Evolutionary conservation across 1,139 yeast genomes (phyloP), one percentile per base, ranked within the genome.

Genomic region (Arxiozyma slooffiae): DNA sequence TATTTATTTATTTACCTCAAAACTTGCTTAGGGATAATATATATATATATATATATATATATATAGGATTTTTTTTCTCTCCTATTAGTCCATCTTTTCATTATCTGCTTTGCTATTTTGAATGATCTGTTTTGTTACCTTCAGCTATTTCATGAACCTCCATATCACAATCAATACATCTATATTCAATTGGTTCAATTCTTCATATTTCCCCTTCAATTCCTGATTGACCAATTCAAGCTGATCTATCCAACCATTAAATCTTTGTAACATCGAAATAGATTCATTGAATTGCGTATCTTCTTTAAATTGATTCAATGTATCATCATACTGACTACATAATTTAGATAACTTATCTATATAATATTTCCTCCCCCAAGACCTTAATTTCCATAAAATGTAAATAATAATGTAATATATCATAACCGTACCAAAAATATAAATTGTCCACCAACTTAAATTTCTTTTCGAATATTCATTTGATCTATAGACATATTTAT

Each of bases 281-380:
- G 97, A 87, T 21, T 83, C 77, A 59, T 84, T 79, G 67, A 81
- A 92, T 59, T 86, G 85, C 22, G 96, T 86, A 59, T 79, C 75
- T 53, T 80, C 79, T 67, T 90, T 90, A 67, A 90, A 73, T 53
- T 85, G 89, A 20, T 81, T 83, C 47, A 90, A 76, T 66, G 84
- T 83, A 34, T 71, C 72, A 52, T 73, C 71, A 56, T 85, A 95
- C 51, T 26, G 74, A 70, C 40, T 72, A 70, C 56, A 74, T 7
- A 42, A 34, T 20, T 73, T 54, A 83, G 68, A 8, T 60, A 55
- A 49, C 70, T 69, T 52, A 78, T 63, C 37, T 62, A 57, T 43
- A 46, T 55, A 55, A n/a, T 53, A 50, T 17, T 44, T 46, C 17
- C 51, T 64, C 40, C 26, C 51, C 50, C 50, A 61, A 55, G 37